Evolutionary conservation across 495 filamentous ascomycete species (phyloP), one percentile per base, ranked within the genome.

Genomic region (Sabuloglossum arenarium): DNA sequence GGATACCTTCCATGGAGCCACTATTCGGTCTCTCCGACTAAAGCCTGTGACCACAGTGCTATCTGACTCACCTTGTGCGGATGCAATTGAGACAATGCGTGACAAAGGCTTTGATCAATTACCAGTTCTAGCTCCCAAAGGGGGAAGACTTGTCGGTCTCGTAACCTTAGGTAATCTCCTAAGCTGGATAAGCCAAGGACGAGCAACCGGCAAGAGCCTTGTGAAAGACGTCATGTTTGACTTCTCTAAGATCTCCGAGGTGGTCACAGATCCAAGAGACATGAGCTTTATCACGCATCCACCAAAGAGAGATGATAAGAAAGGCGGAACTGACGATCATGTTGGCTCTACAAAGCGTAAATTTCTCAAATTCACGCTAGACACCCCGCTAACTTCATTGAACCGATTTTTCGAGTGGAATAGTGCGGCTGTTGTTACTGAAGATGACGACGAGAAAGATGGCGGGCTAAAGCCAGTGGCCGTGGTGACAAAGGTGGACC

Each of bases 371-470:
- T 95, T 98, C 62, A 96, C 93, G 5, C 69, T 85, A 64, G 85
- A 94, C 58, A 98, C 91, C 10, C 85, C 84, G 10, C 69, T 98
- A 31, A 77, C 76, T 55, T 84, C 84, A 42, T 71, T 98, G 37
- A 88, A 85, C 66, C 77, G 82, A 53, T 98, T 98, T 71, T 87
- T 98, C 62, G 89, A 95, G 68, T 96, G 93, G 86, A 97, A 97
- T 67, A 88, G 83, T 63, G 88, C 91, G 14, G 93, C 91, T 1
- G 77, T 97, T 52, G 87, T 97, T 0, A 97, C 88, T 12, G 87
- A 96, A 66, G 69, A 65, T 59, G 73, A 73, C 54, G 70, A 67
- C 37, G 72, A 71, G 59, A 78, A 72, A 24, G 73, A 74, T 27
- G 68, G 62, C 45, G 72, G 67, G 25, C 68, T 87, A 64, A 88